Base-by-base conservation (phyloP, 1,284 basidiomycete species). In the Pterulicium gracile region DNA sequence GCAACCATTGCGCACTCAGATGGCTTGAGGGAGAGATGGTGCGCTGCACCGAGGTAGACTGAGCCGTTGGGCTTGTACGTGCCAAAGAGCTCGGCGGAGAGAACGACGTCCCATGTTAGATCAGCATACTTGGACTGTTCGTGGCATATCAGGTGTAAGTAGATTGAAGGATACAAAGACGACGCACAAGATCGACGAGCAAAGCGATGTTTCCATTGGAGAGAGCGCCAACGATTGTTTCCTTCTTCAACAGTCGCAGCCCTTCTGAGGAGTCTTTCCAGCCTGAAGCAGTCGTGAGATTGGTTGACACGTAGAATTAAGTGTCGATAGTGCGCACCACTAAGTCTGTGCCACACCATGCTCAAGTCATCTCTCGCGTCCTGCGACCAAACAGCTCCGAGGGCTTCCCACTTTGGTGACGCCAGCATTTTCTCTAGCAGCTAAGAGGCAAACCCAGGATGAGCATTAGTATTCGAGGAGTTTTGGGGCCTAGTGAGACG, bases 151-250 rank as follows among this genome's bases (percentile, higher is more conserved):
- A 20, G n/a, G 17, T 18, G 22, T 22, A n/a, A 12, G 20, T 15
- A 32, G n/a, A n/a, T n/a, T n/a, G n/a, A n/a, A n/a, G n/a, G n/a
- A n/a, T n/a, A n/a, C n/a, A n/a, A 41, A 13, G n/a, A 14, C 18
- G 35, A 44, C 59, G 48, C 43, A 75, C 79, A 75, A 81, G 72
- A 53, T 83, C 77, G 0, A 77, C 60, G 3, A 82, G 64, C 2
- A 81, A 62, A 13, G 73, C 64, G 32, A 79, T 62, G 54, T 75
- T 83, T 2, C 79, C 81, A 49, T 82, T 83, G 0, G 81, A 81
- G 0, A 84, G 62, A 2, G 73, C 65, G 0, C 67, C 67, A 3
- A 81, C 67, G 44, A 79, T 67, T 0, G 60, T 59, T 5, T 72
- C 55, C 45, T 74, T 69, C 61, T 75, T 77, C 42, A 83, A 58